phyloP scores from a whole-genome alignment of 257 asterid genomes.

The Solanum peruvianum region DNA sequence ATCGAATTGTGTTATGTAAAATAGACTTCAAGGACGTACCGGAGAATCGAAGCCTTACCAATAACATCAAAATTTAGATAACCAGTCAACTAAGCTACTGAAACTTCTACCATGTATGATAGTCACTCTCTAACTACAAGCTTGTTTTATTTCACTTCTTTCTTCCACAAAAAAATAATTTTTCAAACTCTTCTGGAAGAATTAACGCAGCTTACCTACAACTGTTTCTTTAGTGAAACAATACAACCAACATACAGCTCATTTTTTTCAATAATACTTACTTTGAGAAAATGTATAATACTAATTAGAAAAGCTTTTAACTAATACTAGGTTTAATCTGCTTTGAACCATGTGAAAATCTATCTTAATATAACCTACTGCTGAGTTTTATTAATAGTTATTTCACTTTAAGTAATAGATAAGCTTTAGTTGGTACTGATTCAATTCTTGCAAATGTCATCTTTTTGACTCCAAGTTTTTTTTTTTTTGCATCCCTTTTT shows the following conservation, averaged over 20 bases:
- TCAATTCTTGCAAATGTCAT: constrained; percentile 8
- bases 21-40: not conserved
- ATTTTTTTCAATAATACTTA: not conserved
- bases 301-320: not conserved
- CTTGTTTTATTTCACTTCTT: not conserved
- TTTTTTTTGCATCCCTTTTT: not conserved
- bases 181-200: not conserved
- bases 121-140: not conserved
- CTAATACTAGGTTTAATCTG: not conserved
- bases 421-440: not conserved
- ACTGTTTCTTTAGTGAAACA: not conserved
- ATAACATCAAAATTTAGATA: too few species aligned
- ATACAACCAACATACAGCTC: constrained; percentile 2
- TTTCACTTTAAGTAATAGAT: not conserved
- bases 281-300: not conserved
- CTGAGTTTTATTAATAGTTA: not conserved
- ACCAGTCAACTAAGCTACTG: not conserved
- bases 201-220: not conserved
- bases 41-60: not conserved
- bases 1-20: not conserved
- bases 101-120: not conserved
- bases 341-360: not conserved
- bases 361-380: not conserved
- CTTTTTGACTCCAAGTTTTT: not conserved
- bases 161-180: not conserved